Conservation (phyloP, 1,139 yeast species). For the Yamadazyma mexicana region DNA sequence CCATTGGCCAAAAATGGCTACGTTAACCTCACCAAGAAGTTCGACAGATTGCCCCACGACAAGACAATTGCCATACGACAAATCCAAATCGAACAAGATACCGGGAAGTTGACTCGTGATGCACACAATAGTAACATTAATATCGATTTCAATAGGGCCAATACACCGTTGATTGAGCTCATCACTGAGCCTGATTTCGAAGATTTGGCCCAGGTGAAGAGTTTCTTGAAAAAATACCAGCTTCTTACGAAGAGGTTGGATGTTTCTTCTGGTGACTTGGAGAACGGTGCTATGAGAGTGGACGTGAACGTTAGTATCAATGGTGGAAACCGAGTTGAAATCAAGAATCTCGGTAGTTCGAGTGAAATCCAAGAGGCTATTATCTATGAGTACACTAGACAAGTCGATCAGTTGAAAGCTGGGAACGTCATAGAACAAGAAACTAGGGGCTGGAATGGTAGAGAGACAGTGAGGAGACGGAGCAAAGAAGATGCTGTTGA, state of each 20-base stretch:
- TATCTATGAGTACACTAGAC: constrained; percentile 72
- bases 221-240: constrained; percentile 82
- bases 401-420: constrained; percentile 40
- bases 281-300: constrained; percentile 91
- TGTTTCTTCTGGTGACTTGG: constrained; percentile 87
- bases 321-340: constrained; percentile 73
- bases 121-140: constrained; percentile 41
- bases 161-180: constrained; percentile 84
- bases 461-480: constrained; percentile 61
- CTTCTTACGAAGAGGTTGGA: constrained; percentile 63
- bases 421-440: constrained; percentile 52
- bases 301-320: constrained; percentile 88
- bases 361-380: constrained; percentile 80
- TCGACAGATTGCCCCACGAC: constrained; percentile 52
- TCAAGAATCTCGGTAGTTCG: constrained; percentile 84
- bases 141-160: constrained; percentile 81
- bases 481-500: constrained; percentile 81
- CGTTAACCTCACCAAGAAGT: constrained; percentile 44
- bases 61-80: constrained; percentile 60
- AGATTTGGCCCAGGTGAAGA: constrained; percentile 64
- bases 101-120: constrained; percentile 76
- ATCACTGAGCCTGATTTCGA: constrained; percentile 90
- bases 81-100: constrained; percentile 90
- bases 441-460: constrained; percentile 93
- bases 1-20: constrained; percentile 77